Percentiles rank a stretch among this genome's conserved stretches.
These are phyloP conservation scores for Gaultheria prostrata DNA, from an alignment of 148 eudicot genomes.

Conservation along the genomic window DNA sequence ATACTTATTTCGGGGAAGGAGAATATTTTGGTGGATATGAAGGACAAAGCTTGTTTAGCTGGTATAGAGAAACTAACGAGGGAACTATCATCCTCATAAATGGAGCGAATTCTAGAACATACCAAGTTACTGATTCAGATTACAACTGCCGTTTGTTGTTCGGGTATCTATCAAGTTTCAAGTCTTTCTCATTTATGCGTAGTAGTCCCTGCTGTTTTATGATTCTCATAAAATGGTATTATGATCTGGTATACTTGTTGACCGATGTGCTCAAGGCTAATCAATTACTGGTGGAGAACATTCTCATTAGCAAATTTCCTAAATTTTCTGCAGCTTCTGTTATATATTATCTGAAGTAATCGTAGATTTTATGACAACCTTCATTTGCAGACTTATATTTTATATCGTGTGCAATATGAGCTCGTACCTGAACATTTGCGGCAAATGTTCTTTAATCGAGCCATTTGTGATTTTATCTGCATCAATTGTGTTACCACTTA, in stretches of 20 bases:
- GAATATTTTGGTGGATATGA: slow-evolving; percentile 93
- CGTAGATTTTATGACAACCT: not conserved
- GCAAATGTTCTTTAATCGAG: not conserved
- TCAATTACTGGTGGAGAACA: not conserved
- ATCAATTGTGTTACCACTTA: not conserved
- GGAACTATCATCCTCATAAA: slow-evolving; percentile 56
- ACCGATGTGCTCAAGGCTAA: not conserved
- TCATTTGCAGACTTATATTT: not conserved
- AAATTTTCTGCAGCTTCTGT: not conserved
- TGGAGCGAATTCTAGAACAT: slow-evolving; percentile 68
- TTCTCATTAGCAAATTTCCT: not conserved
- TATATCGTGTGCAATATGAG: not conserved
- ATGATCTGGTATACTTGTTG: not conserved
- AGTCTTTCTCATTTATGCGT: not conserved
- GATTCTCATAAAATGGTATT: not conserved
- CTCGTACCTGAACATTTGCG: not conserved
- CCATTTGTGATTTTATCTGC: slow-evolving; percentile 5
- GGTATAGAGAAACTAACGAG: slow-evolving; percentile 86
- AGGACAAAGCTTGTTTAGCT: slow-evolving; percentile 83
- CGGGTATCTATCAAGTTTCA: slow-evolving; percentile 52
- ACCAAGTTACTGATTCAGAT: slow-evolving; percentile 86
- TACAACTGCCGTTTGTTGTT: slow-evolving; percentile 83
- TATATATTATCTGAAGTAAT: not conserved
- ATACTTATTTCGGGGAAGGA: slow-evolving; percentile 74
- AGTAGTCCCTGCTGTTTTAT: not conserved